Conservation (phyloP, 192 early-diverging fungal genomes). For the Chytriomyces hyalinus region DNA sequence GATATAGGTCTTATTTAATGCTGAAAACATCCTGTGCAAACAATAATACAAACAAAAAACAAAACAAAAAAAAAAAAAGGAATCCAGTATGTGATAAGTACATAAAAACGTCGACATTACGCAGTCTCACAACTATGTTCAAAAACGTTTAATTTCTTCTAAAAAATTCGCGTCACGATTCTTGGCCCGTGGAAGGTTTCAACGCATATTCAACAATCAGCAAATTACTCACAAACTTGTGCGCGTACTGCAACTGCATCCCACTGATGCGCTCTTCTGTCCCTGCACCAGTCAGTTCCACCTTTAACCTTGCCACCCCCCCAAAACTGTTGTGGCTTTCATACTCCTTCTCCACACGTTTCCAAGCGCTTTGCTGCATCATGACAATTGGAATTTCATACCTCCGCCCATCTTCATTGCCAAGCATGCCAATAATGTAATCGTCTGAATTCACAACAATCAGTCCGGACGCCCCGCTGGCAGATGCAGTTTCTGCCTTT, state of each 20-base stretch:
- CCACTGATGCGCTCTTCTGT: not conserved
- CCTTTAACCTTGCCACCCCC: not conserved
- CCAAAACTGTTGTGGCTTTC: not conserved
- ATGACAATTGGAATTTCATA: slow-evolving; percentile 26
- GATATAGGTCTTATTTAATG: too few relatives aligned
- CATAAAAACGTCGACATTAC: too few relatives aligned
- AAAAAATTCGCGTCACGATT: too few relatives aligned
- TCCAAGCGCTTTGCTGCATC: slow-evolving; percentile 15
- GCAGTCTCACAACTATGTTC: too few relatives aligned
- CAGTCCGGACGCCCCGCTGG: slow-evolving; percentile 47
- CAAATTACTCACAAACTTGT: slow-evolving; percentile 24
- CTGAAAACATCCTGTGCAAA: too few relatives aligned
- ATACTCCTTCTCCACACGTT: slow-evolving; percentile 12
- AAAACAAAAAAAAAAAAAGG: too few relatives aligned
- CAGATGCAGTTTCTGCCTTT: slow-evolving; percentile 42
- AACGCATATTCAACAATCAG: not conserved
- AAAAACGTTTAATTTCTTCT: too few relatives aligned
- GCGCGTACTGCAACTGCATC: slow-evolving; percentile 21
- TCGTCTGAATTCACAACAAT: slow-evolving; percentile 41
- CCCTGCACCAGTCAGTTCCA: not conserved
- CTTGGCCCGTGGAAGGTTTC: too few relatives aligned
- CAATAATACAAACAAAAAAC: too few relatives aligned
- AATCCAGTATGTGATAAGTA: too few relatives aligned
- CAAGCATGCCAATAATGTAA: slow-evolving; percentile 40
- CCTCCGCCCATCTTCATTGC: slow-evolving; percentile 12